These are phyloP conservation scores for Cymbopogon citratus DNA, from an alignment of 176 grass and related monocot species.

Conservation along the genomic window DNA sequence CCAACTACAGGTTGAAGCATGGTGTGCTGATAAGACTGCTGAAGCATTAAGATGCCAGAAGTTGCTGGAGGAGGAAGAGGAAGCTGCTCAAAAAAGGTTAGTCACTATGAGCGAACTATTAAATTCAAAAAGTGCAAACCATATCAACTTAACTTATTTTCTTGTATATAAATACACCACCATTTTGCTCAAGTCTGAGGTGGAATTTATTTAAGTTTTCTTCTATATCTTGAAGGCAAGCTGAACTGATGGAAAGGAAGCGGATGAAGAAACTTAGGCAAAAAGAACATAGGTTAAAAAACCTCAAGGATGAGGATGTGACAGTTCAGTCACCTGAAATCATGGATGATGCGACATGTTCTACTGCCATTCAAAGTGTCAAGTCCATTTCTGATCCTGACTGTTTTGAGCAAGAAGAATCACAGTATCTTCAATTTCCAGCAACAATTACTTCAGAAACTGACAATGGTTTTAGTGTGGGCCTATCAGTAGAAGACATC, in stretches of 20 bases:
- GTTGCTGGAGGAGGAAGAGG: constrained; percentile 92
- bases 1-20: constrained; percentile 64
- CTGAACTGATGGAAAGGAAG: constrained; percentile 68
- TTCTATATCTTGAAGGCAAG: constrained; percentile 46
- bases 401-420: constrained; percentile 26
- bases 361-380: constrained; percentile 29
- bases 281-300: constrained; percentile 66
- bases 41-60: constrained; percentile 89
- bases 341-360: constrained; percentile 15
- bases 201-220: constrained; percentile 7
- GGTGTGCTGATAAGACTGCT: constrained; percentile 74
- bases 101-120: background rate
- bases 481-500: background rate
- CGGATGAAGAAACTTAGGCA: constrained; percentile 83
- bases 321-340: constrained; percentile 3
- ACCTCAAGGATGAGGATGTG: constrained; percentile 29
- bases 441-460: constrained; percentile 3
- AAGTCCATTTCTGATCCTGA: constrained; percentile 36
- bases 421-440: constrained; percentile 16
- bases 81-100: constrained; percentile 94
- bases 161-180: background rate
- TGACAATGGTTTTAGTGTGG: constrained; percentile 8
- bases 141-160: background rate
- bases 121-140: constrained; percentile 12
- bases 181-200: constrained; percentile 1